phyloP scores from a whole-genome alignment of 2,329 filamentous ascomycete genomes.

The Verticillium tricorpus region DNA sequence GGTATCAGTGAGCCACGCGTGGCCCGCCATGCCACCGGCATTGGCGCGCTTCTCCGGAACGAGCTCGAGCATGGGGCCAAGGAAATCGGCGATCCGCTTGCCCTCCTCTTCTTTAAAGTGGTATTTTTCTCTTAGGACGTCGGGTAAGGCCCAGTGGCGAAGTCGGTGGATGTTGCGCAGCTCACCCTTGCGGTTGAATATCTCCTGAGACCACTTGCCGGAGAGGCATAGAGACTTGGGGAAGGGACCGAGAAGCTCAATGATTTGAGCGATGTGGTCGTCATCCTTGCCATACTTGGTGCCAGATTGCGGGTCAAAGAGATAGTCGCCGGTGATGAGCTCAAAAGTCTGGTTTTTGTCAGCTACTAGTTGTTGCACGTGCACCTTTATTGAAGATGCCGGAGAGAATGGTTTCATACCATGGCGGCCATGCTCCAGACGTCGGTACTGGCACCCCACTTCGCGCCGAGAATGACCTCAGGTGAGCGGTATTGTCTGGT shows the following conservation, averaged over 20 bases:
- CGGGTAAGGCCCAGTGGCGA: conserved; percentile 90
- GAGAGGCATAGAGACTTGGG: conserved; percentile 87
- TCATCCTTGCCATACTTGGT: conserved; percentile 99
- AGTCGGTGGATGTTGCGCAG: conserved; percentile 95
- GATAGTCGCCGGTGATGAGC: conserved; percentile 94
- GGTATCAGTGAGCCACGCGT: conserved; percentile 77
- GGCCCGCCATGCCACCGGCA: conserved; percentile 89
- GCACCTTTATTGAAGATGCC: neutral
- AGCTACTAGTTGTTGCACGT: neutral
- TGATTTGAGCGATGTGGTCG: conserved; percentile 98
- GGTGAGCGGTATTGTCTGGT: conserved; percentile 95
- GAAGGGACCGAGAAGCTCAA: conserved; percentile 90
- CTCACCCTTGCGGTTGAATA: conserved; percentile 97
- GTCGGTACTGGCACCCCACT: conserved; percentile 99
- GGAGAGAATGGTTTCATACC: conserved; percentile 52
- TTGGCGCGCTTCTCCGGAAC: conserved; percentile 86
- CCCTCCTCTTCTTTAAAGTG: conserved; percentile 84
- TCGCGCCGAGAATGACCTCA: conserved; percentile 91
- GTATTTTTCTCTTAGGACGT: conserved; percentile 94
- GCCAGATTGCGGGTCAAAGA: conserved; percentile 96
- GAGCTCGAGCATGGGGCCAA: conserved; percentile 87
- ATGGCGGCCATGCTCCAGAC: conserved; percentile 99
- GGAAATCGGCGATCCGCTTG: conserved; percentile 72
- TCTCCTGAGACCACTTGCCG: conserved; percentile 97
- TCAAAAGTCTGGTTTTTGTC: conserved; percentile 73